Conservation (phyloP, 371 early-diverging fungal species). For the Mucor piriformis region DNA sequence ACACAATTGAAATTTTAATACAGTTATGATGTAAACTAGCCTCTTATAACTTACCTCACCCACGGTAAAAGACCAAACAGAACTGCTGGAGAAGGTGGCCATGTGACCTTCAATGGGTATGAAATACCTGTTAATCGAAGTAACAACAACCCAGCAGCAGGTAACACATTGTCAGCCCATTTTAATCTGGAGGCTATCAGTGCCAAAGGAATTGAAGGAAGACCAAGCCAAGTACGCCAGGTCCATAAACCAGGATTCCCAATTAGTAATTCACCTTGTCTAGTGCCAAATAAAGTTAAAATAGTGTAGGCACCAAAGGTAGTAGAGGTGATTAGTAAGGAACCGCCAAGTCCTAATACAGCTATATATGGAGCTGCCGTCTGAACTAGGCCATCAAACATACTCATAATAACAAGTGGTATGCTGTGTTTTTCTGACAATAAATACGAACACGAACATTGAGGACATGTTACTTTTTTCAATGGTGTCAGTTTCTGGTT, state of each 20-base stretch:
- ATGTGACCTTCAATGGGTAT: constrained; percentile 48
- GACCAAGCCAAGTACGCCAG: constrained; percentile 64
- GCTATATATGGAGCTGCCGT: constrained; percentile 63
- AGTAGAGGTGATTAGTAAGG: constrained; percentile 53
- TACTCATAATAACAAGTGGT: constrained; percentile 48
- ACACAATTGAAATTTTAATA: background rate
- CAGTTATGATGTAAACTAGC: too few species aligned
- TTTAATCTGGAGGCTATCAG: constrained; percentile 63
- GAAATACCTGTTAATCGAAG: constrained; percentile 28
- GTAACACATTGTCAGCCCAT: constrained; percentile 41
- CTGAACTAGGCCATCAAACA: constrained; percentile 54
- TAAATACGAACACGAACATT: constrained; percentile 62
- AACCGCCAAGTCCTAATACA: constrained; percentile 59
- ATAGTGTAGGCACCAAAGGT: constrained; percentile 68
- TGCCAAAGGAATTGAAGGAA: constrained; percentile 66
- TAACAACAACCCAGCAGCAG: constrained; percentile 34
- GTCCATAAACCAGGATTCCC: constrained; percentile 63
- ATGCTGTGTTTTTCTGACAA: constrained; percentile 56
- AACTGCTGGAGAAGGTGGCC: constrained; percentile 60
- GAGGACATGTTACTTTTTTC: constrained; percentile 67
- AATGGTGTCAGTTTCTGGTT: constrained; percentile 57
- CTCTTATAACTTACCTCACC: constrained; percentile 37
- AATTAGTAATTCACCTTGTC: constrained; percentile 59
- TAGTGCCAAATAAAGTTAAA: constrained; percentile 63
- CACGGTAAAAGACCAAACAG: constrained; percentile 62